Evolutionary conservation across 2,329 filamentous ascomycete species (phyloP), one percentile per base, ranked within the genome.

Genomic region (Pleomassaria siparia): DNA sequence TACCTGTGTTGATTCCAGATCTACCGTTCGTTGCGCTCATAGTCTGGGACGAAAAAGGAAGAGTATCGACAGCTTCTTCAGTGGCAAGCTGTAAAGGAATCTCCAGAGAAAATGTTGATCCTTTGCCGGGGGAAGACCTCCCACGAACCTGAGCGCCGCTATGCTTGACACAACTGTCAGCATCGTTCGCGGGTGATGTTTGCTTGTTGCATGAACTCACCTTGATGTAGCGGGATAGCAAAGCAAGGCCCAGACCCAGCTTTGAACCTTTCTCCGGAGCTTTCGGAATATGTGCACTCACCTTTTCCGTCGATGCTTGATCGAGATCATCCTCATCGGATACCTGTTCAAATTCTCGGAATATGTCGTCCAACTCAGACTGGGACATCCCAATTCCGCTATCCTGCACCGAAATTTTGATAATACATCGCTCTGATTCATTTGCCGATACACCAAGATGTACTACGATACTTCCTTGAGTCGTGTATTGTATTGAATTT

Each of bases 291-390:
- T 10, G 4, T 40, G 22, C 4, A 22, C 22, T 25, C 11, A 26
- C 16, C 18, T 44, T 21, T 28, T 47, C 37, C 5, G 28, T n/a
- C 12, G 32, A 18, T 8, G 29, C 26, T 41, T 40, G 7, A 24
- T 47, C 44, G 13, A 11, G 18, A 32, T 4, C 15, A 8, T 42
- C 43, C 16, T 45, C 32, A 36, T 44, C 48, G 32, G 44, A 15
- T 11, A 51, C 40, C 20, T 51, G 40, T 18, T 47, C 44, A 32
- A 47, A 45, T 18, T 51, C 48, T 24, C 47, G 44, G 29, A 47
- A 51, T 8, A 47, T 16, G n/a, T 47, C 40, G 16, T 51, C 48
- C 9, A 51, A 15, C 21, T 47, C 43, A 9, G 3, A 12, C 40
- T 51, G 40, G 18, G 44, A 35, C 44, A 51, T 51, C 16, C 44